Evolutionary conservation across 2,329 filamentous ascomycete species (phyloP).

Genomic region (Ilyonectria mors-panacis): DNA sequence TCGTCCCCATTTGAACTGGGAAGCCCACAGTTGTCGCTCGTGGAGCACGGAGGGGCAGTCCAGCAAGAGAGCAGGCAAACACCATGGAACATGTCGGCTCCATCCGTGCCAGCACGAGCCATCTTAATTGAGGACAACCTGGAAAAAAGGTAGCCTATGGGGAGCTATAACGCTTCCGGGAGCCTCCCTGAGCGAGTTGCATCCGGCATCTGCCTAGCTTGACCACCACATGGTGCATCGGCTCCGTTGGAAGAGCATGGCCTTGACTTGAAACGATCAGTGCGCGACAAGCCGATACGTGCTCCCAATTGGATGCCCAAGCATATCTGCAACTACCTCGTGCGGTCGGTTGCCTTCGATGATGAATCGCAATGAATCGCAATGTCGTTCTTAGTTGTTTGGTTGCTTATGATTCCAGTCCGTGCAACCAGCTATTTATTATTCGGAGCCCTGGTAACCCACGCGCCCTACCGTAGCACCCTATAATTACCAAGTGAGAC

Average conservation of each 20-base stretch:
- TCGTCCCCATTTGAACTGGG: not conserved
- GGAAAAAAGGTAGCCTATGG: not conserved
- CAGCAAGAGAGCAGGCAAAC: conserved; percentile 2
- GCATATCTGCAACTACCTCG: not conserved
- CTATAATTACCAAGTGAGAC: not conserved
- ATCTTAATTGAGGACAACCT: not conserved
- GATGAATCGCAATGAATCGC: not conserved
- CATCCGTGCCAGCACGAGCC: conserved; percentile 14
- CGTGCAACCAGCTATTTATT: not conserved
- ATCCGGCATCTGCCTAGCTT: conserved; percentile 1
- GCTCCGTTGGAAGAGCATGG: not conserved
- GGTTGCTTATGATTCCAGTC: not conserved
- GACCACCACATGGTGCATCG: not conserved
- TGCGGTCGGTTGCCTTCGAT: too few species aligned
- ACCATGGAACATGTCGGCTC: conserved; percentile 9
- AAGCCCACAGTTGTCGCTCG: not conserved
- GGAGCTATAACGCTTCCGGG: not conserved
- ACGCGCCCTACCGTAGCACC: not conserved
- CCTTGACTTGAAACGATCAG: not conserved
- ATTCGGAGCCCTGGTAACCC: not conserved
- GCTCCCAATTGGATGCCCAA: not conserved
- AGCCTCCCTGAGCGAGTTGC: conserved; percentile 1
- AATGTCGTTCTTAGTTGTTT: not conserved
- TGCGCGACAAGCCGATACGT: not conserved
- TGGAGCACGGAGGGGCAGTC: not conserved